Evolutionary conservation across 192 early-diverging fungal species (phyloP).

Genomic region (Gamsiella multidivaricata): DNA sequence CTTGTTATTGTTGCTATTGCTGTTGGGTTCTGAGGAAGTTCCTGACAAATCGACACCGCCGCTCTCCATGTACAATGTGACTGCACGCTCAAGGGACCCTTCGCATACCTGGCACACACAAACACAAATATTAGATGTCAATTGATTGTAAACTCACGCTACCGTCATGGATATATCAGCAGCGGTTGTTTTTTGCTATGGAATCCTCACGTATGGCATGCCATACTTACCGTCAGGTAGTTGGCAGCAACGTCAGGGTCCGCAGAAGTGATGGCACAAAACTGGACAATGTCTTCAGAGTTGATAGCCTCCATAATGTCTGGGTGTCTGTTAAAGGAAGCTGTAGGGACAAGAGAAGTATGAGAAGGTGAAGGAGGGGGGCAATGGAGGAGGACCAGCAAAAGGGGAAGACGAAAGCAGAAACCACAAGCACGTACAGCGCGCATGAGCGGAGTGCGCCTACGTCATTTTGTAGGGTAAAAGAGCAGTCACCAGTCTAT

Average conservation of each 20-base stretch:
- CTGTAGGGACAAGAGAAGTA: not conserved
- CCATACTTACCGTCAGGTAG: constrained; percentile 77
- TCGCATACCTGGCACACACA: constrained; percentile 71
- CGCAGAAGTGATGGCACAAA: constrained; percentile 80
- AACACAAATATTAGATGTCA: not conserved
- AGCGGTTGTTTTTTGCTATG: not conserved
- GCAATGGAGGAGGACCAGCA: not conserved
- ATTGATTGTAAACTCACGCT: no score
- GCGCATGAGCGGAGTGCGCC: no score
- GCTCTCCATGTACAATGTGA: constrained; percentile 87
- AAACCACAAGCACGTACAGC: no score
- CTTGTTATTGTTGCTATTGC: constrained; percentile 22
- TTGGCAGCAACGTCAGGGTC: constrained; percentile 72
- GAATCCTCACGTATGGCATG: no score
- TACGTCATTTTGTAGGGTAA: no score
- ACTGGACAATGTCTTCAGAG: constrained; percentile 59
- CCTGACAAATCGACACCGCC: constrained; percentile 67
- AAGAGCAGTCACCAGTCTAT: no score
- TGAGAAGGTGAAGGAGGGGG: not conserved
- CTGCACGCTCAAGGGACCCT: constrained; percentile 77
- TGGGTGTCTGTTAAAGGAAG: not conserved
- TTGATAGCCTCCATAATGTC: constrained; percentile 22
- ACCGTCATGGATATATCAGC: no score
- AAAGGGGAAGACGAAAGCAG: no score
- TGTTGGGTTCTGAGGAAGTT: constrained; percentile 8